Conservation (phyloP, 148 eudicot species). For the Polygonum aviculare region DNA sequence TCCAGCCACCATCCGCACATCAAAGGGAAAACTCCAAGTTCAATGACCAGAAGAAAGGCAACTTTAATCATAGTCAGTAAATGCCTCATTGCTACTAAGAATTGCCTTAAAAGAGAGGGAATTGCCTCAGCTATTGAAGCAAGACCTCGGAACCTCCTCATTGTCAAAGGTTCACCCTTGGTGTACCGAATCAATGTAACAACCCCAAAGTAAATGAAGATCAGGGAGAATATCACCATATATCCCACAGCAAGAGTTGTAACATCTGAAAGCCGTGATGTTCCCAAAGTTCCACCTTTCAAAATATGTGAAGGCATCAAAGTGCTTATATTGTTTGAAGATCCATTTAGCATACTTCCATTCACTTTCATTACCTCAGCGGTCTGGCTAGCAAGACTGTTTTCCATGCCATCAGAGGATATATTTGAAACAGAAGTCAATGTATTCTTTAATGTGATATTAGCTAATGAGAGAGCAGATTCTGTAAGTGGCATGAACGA, state of each 20-base stretch:
- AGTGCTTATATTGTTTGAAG: constrained; percentile 39
- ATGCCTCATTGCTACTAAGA: constrained; percentile 87
- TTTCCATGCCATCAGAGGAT: constrained; percentile 47
- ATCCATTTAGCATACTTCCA: constrained; percentile 44
- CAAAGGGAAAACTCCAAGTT: constrained; percentile 92
- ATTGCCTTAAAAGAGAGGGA: constrained; percentile 81
- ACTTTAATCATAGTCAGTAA: constrained; percentile 92
- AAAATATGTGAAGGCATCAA: constrained; percentile 43
- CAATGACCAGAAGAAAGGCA: constrained; percentile 90
- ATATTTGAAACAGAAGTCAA: constrained; percentile 66
- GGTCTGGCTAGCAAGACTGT: constrained; percentile 41
- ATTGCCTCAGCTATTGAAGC: constrained; percentile 78
- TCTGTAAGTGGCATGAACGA: constrained; percentile 68
- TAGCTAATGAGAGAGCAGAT: constrained; percentile 71
- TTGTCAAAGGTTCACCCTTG: constrained; percentile 79
- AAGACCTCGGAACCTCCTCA: constrained; percentile 86
- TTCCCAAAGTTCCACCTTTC: constrained; percentile 54
- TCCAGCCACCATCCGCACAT: constrained; percentile 99
- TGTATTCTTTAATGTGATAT: constrained; percentile 74
- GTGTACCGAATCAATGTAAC: constrained; percentile 72
- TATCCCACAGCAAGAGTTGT: constrained; percentile 96
- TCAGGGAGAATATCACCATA: constrained; percentile 65
- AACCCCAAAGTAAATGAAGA: constrained; percentile 70
- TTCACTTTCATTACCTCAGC: constrained; percentile 51
- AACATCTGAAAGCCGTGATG: constrained; percentile 81